phyloP scores from a whole-genome alignment of 176 grass and related monocot genomes.

The Elymus sibiricus region DNA sequence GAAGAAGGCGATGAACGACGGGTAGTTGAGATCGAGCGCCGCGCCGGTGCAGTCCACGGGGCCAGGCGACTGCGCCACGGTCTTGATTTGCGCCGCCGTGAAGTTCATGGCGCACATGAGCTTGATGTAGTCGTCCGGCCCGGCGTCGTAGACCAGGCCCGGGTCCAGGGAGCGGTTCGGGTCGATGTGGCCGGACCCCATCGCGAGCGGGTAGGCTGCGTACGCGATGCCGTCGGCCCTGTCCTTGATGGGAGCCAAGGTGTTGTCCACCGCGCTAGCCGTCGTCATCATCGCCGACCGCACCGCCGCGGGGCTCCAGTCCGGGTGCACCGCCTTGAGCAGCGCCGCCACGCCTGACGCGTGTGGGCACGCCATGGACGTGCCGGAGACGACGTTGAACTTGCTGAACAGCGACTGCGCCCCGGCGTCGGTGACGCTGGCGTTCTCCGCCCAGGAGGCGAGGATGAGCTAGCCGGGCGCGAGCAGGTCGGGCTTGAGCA shows the following conservation, averaged over 20 bases:
- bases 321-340: slow-evolving; percentile 44
- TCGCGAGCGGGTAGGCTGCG: slow-evolving; percentile 27
- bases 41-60: slow-evolving; percentile 46
- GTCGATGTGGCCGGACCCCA: slow-evolving; percentile 70
- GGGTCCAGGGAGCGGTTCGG: slow-evolving; percentile 59
- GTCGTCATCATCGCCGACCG: slow-evolving; percentile 87
- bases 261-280: slow-evolving; percentile 57
- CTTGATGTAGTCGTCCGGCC: slow-evolving; percentile 50
- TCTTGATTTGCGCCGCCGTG: slow-evolving; percentile 58
- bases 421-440: slow-evolving; percentile 24
- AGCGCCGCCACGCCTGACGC: slow-evolving; percentile 62
- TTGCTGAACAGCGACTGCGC: slow-evolving; percentile 27
- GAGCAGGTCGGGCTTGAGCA: slow-evolving; percentile 75
- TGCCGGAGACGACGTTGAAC: slow-evolving; percentile 75
- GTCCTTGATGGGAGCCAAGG: slow-evolving; percentile 56
- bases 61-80: slow-evolving; percentile 28
- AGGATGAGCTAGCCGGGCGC: slow-evolving; percentile 63
- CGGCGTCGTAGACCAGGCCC: slow-evolving; percentile 70
- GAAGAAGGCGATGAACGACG: slow-evolving; percentile 73
- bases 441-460: slow-evolving; percentile 64
- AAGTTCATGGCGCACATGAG: slow-evolving; percentile 84
- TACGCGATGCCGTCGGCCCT: slow-evolving; percentile 1
- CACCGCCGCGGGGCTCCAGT: slow-evolving; percentile 67
- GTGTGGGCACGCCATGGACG: slow-evolving; percentile 85
- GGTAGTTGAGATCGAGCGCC: slow-evolving; percentile 76